A percentile compares a stretch with the other conserved stretches of the same genome.
Conservation (phyloP, 139 green algal species). For the Ettlia oleoabundans region DNA sequence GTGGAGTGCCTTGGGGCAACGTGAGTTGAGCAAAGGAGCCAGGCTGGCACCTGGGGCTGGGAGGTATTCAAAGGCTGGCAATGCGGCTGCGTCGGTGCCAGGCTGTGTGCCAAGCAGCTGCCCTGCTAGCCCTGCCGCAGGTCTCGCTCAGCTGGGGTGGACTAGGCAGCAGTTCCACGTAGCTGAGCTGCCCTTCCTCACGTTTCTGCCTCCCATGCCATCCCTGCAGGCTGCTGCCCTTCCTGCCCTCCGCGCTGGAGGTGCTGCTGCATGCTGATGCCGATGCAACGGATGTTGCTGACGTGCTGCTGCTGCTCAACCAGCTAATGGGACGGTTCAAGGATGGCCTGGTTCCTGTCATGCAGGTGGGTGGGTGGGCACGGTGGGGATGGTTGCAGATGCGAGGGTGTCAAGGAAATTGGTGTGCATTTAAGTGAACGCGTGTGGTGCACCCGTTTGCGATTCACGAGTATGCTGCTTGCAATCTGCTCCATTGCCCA, state of each 20-base stretch:
- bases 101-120: no score
- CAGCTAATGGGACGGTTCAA: constrained; percentile 78
- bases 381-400: not conserved
- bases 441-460: no score
- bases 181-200: not conserved
- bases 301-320: constrained; percentile 73
- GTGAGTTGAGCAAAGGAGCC: not conserved
- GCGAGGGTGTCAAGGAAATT: no score
- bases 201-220: not conserved
- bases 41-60: not conserved
- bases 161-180: no score
- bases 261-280: constrained; percentile 55
- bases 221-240: constrained; percentile 55
- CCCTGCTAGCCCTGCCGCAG: no score
- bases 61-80: no score
- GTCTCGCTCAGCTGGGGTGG: no score
- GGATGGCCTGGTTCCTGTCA: constrained; percentile 54
- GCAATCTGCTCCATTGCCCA: no score
- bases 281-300: constrained; percentile 62
- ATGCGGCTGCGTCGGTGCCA: no score
- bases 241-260: constrained; percentile 66
- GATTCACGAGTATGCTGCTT: no score
- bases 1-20: constrained; percentile 77
- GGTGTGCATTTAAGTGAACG: no score
- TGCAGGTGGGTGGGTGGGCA: constrained; percentile 39